Percentiles rank a stretch among this genome's conserved stretches.
These are phyloP conservation scores for Ogataea minuta DNA, from an alignment of 805 yeast genomes.

Conservation along the genomic window DNA sequence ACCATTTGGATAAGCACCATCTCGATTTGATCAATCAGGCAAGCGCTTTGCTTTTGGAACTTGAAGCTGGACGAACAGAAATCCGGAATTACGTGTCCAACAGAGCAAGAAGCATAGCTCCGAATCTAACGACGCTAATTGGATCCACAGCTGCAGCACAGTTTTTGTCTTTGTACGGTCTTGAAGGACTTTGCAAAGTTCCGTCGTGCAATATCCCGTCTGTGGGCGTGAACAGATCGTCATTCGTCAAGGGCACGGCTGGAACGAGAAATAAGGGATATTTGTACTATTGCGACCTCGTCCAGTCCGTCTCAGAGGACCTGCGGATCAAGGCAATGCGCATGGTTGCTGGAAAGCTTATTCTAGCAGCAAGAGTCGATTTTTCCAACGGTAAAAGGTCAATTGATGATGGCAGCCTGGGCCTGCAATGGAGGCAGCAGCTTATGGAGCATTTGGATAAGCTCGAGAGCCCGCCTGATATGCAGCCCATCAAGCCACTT, in stretches of 20 bases:
- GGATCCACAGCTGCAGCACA: conserved; percentile 75
- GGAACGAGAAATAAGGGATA: conserved; percentile 67
- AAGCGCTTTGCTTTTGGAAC: conserved; percentile 45
- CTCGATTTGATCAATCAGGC: conserved; percentile 40
- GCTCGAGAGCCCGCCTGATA: conserved; percentile 74
- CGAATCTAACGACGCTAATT: conserved; percentile 71
- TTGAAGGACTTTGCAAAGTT: conserved; percentile 58
- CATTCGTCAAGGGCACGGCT: conserved; percentile 40
- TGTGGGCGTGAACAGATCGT: conserved; percentile 55
- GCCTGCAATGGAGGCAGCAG: conserved; percentile 58
- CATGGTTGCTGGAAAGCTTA: conserved; percentile 73
- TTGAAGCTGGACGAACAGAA: conserved; percentile 41
- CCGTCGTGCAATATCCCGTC: conserved; percentile 87
- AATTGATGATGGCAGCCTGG: conserved; percentile 39
- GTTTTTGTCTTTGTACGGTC: conserved; percentile 68
- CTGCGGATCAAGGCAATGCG: conserved; percentile 69
- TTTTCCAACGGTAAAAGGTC: conserved; percentile 36
- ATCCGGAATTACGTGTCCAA: conserved; percentile 56
- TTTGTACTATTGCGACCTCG: conserved; percentile 56
- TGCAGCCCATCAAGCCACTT: conserved; percentile 61
- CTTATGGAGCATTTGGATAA: conserved; percentile 65
- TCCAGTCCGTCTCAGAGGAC: conserved; percentile 58
- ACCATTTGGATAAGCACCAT: conserved; percentile 26
- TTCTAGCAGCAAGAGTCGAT: conserved; percentile 84
- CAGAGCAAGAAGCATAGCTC: conserved; percentile 63